These are phyloP conservation scores for Debaryomycetaceae sp. DNA, from an alignment of 1,139 yeast species.

Conservation along the genomic window DNA sequence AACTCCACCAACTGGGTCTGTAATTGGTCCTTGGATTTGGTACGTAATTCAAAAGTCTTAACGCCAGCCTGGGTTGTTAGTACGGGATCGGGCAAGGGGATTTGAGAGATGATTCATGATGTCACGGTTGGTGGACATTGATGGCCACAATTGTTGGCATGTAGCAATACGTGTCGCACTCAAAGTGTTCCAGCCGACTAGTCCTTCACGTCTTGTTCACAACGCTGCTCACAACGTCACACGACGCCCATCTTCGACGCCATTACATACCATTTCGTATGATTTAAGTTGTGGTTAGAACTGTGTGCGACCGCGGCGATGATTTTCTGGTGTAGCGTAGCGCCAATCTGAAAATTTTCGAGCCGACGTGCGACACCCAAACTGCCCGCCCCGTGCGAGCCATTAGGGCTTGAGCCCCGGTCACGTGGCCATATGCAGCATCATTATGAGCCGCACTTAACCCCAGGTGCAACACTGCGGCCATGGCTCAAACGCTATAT, in stretches of 20 bases:
- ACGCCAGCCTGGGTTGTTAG: slow-evolving; percentile 68
- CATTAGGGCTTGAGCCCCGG: slow-evolving; percentile 6
- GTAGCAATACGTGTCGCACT: no score
- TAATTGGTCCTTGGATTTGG: slow-evolving; percentile 96
- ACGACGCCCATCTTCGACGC: no score
- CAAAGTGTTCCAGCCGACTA: no score
- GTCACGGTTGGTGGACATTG: no score
- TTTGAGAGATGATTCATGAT: background rate
- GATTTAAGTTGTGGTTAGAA: slow-evolving; percentile 8
- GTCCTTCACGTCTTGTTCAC: no score
- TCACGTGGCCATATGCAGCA: no score
- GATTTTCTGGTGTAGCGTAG: slow-evolving; percentile 6
- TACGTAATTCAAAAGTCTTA: slow-evolving; percentile 94
- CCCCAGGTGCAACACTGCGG: background rate
- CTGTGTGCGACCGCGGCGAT: slow-evolving; percentile 4
- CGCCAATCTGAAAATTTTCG: slow-evolving; percentile 10
- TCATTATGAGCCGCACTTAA: background rate
- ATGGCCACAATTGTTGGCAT: no score
- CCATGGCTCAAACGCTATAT: background rate
- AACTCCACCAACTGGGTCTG: slow-evolving; percentile 91
- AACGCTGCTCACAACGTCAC: no score
- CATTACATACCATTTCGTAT: slow-evolving; percentile 14
- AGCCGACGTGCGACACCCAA: slow-evolving; percentile 9
- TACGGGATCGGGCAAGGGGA: slow-evolving; percentile 8
- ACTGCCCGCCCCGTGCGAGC: slow-evolving; percentile 1